Base-by-base conservation (phyloP, 1,284 basidiomycete species). In the Phenoliferia sp. region DNA sequence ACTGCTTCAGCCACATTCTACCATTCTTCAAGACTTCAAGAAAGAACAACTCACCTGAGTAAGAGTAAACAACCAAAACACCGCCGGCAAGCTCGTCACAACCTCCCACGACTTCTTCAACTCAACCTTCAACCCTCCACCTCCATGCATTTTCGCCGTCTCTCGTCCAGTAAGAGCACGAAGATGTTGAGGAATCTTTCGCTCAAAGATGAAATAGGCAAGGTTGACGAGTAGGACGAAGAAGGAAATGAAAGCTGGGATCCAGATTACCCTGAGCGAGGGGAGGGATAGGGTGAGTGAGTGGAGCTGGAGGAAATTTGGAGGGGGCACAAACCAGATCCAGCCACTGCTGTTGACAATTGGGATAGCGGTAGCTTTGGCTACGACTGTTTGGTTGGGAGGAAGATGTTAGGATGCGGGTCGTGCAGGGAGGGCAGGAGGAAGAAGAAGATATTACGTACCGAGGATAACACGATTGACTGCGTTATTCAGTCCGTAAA, bases 201-300 rank as follows among this genome's bases (percentile, higher is more conserved):
- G 68, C 72, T 81, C 80, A 56, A 75, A 79, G 33, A 68, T 35
- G 65, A 78, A 77, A 71, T 82, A 82, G 17, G 55, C 69, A 44
- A 77, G 62, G 56, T 77, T 76, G 61, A 78, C 32, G 1, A 36
- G 65, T 15, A 78, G 69, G 31, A 77, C n/a, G n/a, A n/a, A n/a
- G n/a, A n/a, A n/a, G n/a, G n/a, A n/a, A n/a, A n/a, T n/a, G n/a
- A n/a, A n/a, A n/a, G n/a, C n/a, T n/a, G n/a, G n/a, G n/a, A n/a
- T n/a, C n/a, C n/a, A n/a, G n/a, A n/a, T n/a, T n/a, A n/a, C n/a
- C n/a, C n/a, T n/a, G n/a, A n/a, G n/a, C n/a, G n/a, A n/a, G n/a
- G n/a, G n/a, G n/a, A n/a, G n/a, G n/a, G n/a, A n/a, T n/a, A n/a
- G n/a, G n/a, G n/a, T n/a, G n/a, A n/a, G n/a, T n/a, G n/a, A n/a